phyloP scores from a whole-genome alignment of 768 basidiomycete species.

The Suillus sp. region DNA sequence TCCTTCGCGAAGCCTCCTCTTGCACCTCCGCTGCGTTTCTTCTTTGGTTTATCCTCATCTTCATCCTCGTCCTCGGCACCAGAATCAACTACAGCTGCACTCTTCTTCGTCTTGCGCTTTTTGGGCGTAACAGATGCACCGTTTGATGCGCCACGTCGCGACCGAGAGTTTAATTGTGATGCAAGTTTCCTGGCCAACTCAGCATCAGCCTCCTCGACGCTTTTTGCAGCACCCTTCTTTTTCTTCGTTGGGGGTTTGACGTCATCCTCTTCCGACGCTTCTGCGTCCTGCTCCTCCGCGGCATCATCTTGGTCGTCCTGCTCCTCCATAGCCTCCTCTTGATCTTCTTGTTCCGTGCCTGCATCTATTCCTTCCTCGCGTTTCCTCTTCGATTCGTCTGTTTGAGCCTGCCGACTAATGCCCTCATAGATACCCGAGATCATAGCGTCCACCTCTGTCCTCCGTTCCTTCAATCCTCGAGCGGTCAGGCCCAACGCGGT shows the following conservation, averaged over 20 bases:
- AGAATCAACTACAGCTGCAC: constrained; percentile 48
- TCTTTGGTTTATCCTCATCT: constrained; percentile 45
- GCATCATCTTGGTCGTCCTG: constrained; percentile 19
- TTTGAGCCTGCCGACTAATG: constrained; percentile 44
- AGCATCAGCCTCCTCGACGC: constrained; percentile 63
- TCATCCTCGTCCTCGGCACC: constrained; percentile 52
- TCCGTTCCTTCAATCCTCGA: constrained; percentile 66
- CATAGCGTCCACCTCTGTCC: constrained; percentile 64
- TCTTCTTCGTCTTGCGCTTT: constrained; percentile 55
- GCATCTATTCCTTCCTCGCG: constrained; percentile 35
- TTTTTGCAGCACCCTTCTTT: constrained; percentile 52
- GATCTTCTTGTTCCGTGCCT: constrained; percentile 10
- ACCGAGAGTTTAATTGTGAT: constrained; percentile 65
- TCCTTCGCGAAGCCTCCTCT: constrained; percentile 82
- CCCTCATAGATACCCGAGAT: constrained; percentile 68
- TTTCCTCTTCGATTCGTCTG: constrained; percentile 30
- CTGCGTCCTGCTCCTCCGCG: constrained; percentile 22
- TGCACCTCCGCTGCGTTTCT: constrained; percentile 53
- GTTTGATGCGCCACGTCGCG: constrained; percentile 48
- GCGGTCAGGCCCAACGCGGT: constrained; percentile 51
- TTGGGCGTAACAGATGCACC: constrained; percentile 42
- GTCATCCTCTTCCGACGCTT: constrained; percentile 26
- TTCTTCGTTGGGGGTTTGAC: constrained; percentile 9
- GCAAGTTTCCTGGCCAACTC: constrained; percentile 72
- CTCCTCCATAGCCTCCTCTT: constrained; percentile 27